These are phyloP conservation scores for Brasilioporus rufonigricans DNA, from an alignment of 768 basidiomycete genomes.

Conservation along the genomic window DNA sequence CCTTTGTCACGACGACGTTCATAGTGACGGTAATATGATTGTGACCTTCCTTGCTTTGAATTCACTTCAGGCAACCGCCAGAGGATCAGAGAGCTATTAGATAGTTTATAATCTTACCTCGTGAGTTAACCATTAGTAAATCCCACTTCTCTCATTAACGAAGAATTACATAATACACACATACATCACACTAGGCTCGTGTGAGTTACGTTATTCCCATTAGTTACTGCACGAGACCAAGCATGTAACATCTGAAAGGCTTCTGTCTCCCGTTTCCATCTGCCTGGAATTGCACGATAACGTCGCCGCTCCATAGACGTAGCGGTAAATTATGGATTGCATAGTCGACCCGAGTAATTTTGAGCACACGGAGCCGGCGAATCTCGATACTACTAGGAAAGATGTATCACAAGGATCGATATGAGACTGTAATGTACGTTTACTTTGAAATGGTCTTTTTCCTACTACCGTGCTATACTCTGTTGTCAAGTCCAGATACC, in stretches of 20 bases:
- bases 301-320: neutral
- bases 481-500: too few species aligned
- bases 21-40: too few species aligned
- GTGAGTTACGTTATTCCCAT: neutral
- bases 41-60: too few species aligned
- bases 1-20: too few species aligned
- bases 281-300: neutral
- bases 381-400: too few species aligned
- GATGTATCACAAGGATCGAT: neutral
- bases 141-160: neutral
- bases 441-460: too few species aligned
- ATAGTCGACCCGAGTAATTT: neutral
- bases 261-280: neutral
- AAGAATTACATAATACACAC: too few species aligned
- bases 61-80: too few species aligned
- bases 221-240: neutral
- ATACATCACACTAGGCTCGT: neutral
- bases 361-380: neutral
- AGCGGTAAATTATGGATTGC: neutral
- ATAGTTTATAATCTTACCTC: too few species aligned
- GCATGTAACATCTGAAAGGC: neutral
- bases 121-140: neutral
- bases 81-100: too few species aligned
- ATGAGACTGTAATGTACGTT: too few species aligned
- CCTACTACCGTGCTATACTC: too few species aligned